phyloP scores from a whole-genome alignment of 148 eudicot genomes.

The Limonium bicolor region DNA sequence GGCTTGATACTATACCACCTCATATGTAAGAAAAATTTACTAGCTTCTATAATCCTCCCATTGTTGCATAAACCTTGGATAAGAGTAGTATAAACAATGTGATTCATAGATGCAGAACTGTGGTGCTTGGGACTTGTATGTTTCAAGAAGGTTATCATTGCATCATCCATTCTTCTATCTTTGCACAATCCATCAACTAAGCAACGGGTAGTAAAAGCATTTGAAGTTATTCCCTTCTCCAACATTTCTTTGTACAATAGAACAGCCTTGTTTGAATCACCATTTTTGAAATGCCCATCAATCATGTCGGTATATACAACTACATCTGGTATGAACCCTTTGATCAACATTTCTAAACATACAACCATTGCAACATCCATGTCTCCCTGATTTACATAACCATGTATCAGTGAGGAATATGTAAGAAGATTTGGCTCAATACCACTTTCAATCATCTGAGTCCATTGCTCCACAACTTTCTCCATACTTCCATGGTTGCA shows the following conservation, averaged over 20 bases:
- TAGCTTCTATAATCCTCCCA: conserved; percentile 46
- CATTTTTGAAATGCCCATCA: conserved; percentile 55
- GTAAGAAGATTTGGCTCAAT: conserved; percentile 46
- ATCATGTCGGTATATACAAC: conserved; percentile 58
- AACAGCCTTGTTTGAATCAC: conserved; percentile 42
- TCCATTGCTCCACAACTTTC: conserved; percentile 46
- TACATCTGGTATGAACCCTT: conserved; percentile 59
- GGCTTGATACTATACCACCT: conserved; percentile 32
- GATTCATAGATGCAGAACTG: conserved; percentile 17
- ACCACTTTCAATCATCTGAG: conserved; percentile 51
- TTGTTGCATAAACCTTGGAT: conserved; percentile 52
- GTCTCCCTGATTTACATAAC: conserved; percentile 35
- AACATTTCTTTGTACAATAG: conserved; percentile 53
- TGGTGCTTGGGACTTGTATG: conserved; percentile 12
- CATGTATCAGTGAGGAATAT: conserved; percentile 54
- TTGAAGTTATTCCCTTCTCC: conserved; percentile 40
- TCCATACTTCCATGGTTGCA: conserved; percentile 53
- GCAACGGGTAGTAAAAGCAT: conserved; percentile 51
- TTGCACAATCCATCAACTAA: conserved; percentile 73
- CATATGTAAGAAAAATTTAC: conserved; percentile 50
- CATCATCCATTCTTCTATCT: conserved; percentile 36
- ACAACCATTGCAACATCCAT: conserved; percentile 58
- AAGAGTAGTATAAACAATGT: conserved; percentile 48
- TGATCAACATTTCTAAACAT: conserved; percentile 55
- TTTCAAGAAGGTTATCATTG: conserved; percentile 37